These are phyloP conservation scores for Marasmius tenuissimus DNA, from an alignment of 1,284 basidiomycete species.

Conservation along the genomic window DNA sequence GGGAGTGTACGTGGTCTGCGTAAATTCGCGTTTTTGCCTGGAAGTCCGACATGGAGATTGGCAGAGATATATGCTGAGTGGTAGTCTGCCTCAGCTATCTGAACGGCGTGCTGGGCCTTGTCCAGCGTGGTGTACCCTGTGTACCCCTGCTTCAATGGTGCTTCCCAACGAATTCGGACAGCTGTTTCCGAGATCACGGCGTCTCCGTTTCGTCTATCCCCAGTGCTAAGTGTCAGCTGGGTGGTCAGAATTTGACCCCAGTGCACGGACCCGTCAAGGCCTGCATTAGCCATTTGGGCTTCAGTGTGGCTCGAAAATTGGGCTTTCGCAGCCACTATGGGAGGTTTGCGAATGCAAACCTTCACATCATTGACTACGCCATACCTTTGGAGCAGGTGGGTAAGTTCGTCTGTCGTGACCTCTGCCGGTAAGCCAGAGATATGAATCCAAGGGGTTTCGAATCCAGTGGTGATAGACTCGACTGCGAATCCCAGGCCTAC, in stretches of 20 bases:
- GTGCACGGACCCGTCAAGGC: slow-evolving; percentile 44
- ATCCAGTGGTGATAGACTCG: slow-evolving; percentile 42
- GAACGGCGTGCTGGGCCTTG: slow-evolving; percentile 48
- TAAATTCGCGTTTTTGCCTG: slow-evolving; percentile 43
- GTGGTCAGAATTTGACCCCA: slow-evolving; percentile 39
- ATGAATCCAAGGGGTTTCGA: slow-evolving; percentile 44
- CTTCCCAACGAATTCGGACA: slow-evolving; percentile 54
- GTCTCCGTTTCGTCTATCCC: slow-evolving; percentile 32
- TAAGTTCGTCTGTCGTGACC: slow-evolving; percentile 26
- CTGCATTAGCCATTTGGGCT: slow-evolving; percentile 47
- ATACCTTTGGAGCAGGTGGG: slow-evolving; percentile 34
- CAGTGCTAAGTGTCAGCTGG: slow-evolving; percentile 37
- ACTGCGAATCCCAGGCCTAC: slow-evolving; percentile 43
- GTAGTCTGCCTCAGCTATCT: slow-evolving; percentile 30
- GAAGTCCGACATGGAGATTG: slow-evolving; percentile 50
- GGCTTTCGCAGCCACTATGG: slow-evolving; percentile 35
- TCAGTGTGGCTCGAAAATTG: slow-evolving; percentile 45
- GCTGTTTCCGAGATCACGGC: slow-evolving; percentile 44
- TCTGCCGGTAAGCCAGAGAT: slow-evolving; percentile 36
- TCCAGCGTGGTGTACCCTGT: slow-evolving; percentile 53
- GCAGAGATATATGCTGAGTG: slow-evolving; percentile 43
- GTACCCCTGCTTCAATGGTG: slow-evolving; percentile 51
- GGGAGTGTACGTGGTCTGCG: slow-evolving; percentile 48
- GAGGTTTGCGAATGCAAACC: slow-evolving; percentile 5
- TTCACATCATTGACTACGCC: slow-evolving; percentile 40